phyloP scores from a whole-genome alignment of 2,329 filamentous ascomycete species.

The Aspergillus sp. region DNA sequence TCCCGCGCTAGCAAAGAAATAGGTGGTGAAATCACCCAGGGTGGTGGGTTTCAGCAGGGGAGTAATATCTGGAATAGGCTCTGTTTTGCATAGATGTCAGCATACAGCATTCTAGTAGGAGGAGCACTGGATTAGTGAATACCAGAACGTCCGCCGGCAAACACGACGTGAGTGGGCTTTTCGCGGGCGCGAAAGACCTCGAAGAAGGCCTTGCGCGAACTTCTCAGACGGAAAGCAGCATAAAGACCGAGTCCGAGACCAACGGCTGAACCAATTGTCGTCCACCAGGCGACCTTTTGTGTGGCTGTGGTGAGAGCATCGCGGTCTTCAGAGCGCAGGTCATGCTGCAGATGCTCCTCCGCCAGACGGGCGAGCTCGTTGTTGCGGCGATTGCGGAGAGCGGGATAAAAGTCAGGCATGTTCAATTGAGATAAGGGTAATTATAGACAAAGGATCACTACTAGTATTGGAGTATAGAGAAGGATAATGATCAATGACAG shows the following conservation, averaged over 20 bases:
- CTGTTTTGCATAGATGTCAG: constrained; percentile 36
- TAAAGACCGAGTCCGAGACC: constrained; percentile 63
- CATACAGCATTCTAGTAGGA: neutral
- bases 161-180: constrained; percentile 63
- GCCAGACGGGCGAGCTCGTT: constrained; percentile 58
- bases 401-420: constrained; percentile 49
- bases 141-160: constrained; percentile 63
- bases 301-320: constrained; percentile 60
- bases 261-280: constrained; percentile 60
- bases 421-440: too few relatives aligned
- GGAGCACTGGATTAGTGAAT: constrained; percentile 8
- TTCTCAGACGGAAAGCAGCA: constrained; percentile 59
- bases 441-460: too few relatives aligned
- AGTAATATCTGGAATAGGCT: constrained; percentile 63
- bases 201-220: constrained; percentile 61
- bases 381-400: constrained; percentile 49
- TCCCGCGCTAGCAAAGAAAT: constrained; percentile 63
- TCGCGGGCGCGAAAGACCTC: constrained; percentile 62
- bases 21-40: constrained; percentile 63
- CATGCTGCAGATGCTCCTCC: constrained; percentile 60
- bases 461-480: neutral
- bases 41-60: constrained; percentile 58
- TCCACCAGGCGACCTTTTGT: constrained; percentile 55
- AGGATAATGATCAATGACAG: too few relatives aligned
- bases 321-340: constrained; percentile 61